Evolutionary conservation across 371 early-diverging fungal species (phyloP).

Genomic region (Entomophthora muscae): DNA sequence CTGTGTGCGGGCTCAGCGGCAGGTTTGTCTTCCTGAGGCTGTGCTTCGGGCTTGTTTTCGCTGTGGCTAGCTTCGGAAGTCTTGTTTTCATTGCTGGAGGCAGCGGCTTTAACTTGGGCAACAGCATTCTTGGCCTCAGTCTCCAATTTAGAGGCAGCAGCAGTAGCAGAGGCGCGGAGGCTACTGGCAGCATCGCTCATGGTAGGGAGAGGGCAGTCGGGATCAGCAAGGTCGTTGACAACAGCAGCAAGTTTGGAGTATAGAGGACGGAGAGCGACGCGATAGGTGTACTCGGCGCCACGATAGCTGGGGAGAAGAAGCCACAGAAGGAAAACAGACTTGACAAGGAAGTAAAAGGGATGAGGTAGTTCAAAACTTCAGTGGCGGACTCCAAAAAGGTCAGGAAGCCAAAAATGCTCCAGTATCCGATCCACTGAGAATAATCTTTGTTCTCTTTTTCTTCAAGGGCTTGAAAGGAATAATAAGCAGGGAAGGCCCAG

Average conservation of each 20-base stretch:
- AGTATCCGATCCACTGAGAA: constrained; percentile 73
- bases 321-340: constrained; percentile 70
- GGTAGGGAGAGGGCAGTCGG: constrained; percentile 17
- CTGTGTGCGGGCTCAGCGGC: too few relatives aligned
- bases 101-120: neutral
- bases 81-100: neutral
- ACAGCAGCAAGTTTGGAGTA: constrained; percentile 21
- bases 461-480: constrained; percentile 83
- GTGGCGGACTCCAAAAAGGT: constrained; percentile 71
- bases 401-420: constrained; percentile 69
- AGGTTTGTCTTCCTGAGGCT: too few relatives aligned
- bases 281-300: constrained; percentile 38
- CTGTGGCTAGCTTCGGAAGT: neutral
- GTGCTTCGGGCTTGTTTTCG: neutral
- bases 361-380: constrained; percentile 64
- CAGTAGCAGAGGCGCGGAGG: constrained; percentile 18
- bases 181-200: constrained; percentile 16
- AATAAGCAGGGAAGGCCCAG: constrained; percentile 79
- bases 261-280: constrained; percentile 30
- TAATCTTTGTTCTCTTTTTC: constrained; percentile 54
- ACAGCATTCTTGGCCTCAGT: neutral
- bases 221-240: constrained; percentile 15
- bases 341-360: constrained; percentile 84
- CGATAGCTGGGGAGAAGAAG: constrained; percentile 12
- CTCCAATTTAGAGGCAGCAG: constrained; percentile 9